A percentile compares a stretch with the other conserved stretches of the same genome.
Evolutionary conservation across 2,329 filamentous ascomycete genomes (phyloP).

Genomic region (Fusarium clavum): DNA sequence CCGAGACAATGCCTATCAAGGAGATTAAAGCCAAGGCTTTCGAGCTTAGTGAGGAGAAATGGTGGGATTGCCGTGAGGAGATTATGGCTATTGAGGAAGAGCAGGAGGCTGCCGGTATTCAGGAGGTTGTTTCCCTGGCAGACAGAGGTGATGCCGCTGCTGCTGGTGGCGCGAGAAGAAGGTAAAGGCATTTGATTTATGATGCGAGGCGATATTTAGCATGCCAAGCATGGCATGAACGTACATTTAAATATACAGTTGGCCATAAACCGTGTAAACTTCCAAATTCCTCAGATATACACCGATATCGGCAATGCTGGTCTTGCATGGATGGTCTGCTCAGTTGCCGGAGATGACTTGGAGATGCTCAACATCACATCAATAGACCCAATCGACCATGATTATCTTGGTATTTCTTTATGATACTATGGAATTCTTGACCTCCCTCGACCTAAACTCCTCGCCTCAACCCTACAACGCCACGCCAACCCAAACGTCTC

Average conservation of each 20-base stretch:
- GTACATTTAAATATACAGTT: neutral
- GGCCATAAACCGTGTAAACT: neutral
- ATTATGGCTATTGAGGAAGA: conserved; percentile 92
- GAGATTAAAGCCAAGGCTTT: conserved; percentile 94
- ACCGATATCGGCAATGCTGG: neutral
- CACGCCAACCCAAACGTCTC: neutral
- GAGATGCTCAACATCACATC: neutral
- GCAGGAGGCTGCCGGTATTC: conserved; percentile 94
- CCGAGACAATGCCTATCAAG: conserved; percentile 80
- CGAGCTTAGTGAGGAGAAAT: conserved; percentile 92
- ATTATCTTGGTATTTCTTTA: neutral
- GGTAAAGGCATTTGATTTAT: conserved; percentile 31
- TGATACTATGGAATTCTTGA: neutral
- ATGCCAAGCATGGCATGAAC: neutral
- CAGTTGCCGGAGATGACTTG: neutral
- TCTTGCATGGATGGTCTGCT: neutral
- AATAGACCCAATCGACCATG: neutral
- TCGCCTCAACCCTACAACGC: conserved; percentile 6
- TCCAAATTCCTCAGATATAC: neutral
- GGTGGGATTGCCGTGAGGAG: conserved; percentile 98
- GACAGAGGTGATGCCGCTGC: conserved; percentile 72
- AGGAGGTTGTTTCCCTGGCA: conserved; percentile 89
- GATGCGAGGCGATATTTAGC: neutral
- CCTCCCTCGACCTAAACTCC: neutral
- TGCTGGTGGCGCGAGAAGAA: conserved; percentile 50